Conservation (phyloP, 2,329 filamentous ascomycete species). For the Herpotrichia juniperi region DNA sequence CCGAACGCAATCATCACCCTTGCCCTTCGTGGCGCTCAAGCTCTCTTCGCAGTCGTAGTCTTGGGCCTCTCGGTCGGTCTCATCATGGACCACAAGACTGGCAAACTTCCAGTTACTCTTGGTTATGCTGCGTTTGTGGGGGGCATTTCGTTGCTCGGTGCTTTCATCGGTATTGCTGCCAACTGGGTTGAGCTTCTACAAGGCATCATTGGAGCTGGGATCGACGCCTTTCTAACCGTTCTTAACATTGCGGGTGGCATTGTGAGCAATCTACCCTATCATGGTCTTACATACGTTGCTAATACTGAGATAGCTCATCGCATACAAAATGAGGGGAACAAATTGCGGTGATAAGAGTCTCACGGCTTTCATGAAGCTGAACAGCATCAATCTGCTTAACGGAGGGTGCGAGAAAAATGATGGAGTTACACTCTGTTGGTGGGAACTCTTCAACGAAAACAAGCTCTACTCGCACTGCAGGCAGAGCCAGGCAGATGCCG, state of each 20-base stretch:
- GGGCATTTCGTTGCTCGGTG: conserved; percentile 21
- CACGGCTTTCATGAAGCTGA: background rate
- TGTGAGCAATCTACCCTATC: conserved; percentile 14
- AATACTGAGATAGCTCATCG: conserved; percentile 18
- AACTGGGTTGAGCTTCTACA: conserved; percentile 19
- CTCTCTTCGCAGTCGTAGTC: conserved; percentile 26
- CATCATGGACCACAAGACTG: conserved; percentile 20
- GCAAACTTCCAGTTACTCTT: conserved; percentile 12
- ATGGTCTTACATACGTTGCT: background rate
- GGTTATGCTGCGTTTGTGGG: conserved; percentile 25
- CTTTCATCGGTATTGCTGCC: conserved; percentile 21
- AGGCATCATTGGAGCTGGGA: conserved; percentile 13
- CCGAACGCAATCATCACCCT: conserved; percentile 11
- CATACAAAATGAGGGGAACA: conserved; percentile 21
- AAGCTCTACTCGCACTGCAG: conserved; percentile 21
- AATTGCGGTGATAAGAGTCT: conserved; percentile 2
- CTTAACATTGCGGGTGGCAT: conserved; percentile 26
- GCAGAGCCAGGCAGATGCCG: conserved; percentile 27
- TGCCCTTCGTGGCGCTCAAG: conserved; percentile 24
- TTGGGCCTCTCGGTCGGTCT: conserved; percentile 26
- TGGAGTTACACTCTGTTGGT: background rate
- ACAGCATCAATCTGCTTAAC: conserved; percentile 22
- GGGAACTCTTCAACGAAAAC: background rate
- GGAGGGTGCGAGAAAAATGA: conserved; percentile 13
- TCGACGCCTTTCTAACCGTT: conserved; percentile 20